Percentiles rank a stretch among this genome's conserved stretches.
These are phyloP conservation scores for Starmerella sirachaensis DNA, from an alignment of 805 yeast species.

Conservation along the genomic window DNA sequence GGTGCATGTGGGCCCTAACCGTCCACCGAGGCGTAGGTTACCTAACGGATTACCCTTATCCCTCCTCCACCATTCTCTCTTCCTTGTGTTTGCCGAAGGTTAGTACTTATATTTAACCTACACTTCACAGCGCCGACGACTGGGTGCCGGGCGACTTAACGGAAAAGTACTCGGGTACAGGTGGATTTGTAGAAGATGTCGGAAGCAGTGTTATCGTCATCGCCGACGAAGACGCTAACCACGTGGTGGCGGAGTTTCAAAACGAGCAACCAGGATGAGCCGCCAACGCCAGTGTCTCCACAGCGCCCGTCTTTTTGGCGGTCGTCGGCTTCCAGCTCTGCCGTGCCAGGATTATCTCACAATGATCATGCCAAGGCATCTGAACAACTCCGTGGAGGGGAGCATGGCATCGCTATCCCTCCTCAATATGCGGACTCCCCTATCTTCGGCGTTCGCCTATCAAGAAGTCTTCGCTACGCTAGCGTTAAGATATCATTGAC, in stretches of 20 bases:
- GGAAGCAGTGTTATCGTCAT: conserved; percentile 16
- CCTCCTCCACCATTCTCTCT: no score
- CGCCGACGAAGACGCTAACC: conserved; percentile 26
- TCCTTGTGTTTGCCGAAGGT: no score
- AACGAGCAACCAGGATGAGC: conserved; percentile 1
- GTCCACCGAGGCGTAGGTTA: no score
- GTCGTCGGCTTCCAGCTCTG: conserved; percentile 29
- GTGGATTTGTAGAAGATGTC: conserved; percentile 12
- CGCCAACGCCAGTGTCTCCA: neutral
- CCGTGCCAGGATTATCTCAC: conserved; percentile 30
- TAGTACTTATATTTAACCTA: no score
- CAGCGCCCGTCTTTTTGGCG: conserved; percentile 15
- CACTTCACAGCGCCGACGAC: no score
- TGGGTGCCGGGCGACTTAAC: no score
- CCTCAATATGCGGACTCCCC: conserved; percentile 23
- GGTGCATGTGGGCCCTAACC: no score
- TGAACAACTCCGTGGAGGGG: conserved; percentile 1
- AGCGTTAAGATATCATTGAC: conserved; percentile 62
- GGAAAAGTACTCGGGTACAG: no score
- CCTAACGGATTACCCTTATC: no score
- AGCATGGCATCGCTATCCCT: conserved; percentile 16
- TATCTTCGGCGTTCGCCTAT: conserved; percentile 73
- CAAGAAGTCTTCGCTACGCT: conserved; percentile 59
- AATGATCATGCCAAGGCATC: conserved; percentile 8
- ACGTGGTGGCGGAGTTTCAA: conserved; percentile 37